These are phyloP conservation scores for Xylariaceae sp. DNA, from an alignment of 2,329 filamentous ascomycete species.

Conservation along the genomic window DNA sequence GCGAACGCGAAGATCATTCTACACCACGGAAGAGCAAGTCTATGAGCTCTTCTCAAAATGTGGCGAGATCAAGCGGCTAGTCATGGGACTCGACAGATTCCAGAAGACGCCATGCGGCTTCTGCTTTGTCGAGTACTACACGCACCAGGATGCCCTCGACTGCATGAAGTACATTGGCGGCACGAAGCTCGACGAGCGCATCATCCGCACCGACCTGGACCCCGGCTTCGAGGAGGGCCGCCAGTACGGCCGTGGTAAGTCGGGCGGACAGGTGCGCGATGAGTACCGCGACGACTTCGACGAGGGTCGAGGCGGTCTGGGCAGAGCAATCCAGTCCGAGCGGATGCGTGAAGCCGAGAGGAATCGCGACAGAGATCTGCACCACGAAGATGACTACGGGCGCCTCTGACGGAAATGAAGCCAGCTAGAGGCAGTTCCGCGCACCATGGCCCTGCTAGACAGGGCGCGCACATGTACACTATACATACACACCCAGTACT, in stretches of 20 bases:
- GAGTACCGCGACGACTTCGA: constrained; percentile 98
- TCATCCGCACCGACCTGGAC: constrained; percentile 92
- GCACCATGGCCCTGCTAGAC: constrained; percentile 22
- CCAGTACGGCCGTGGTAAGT: constrained; percentile 94
- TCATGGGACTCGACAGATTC: constrained; percentile 97
- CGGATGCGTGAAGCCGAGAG: constrained; percentile 41
- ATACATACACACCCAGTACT: background rate
- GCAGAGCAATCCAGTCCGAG: constrained; percentile 64
- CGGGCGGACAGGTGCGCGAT: constrained; percentile 92
- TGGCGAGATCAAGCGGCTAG: constrained; percentile 94
- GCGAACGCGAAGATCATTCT: constrained; percentile 71
- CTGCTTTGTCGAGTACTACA: constrained; percentile 99
- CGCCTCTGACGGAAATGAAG: constrained; percentile 44
- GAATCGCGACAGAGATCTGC: constrained; percentile 31
- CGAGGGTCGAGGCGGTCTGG: constrained; percentile 85
- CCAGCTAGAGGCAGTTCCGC: constrained; percentile 14
- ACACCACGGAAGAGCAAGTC: constrained; percentile 98
- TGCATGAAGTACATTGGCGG: constrained; percentile 98
- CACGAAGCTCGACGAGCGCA: constrained; percentile 94
- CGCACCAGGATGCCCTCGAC: constrained; percentile 91
- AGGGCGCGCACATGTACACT: constrained; percentile 7
- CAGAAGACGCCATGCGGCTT: constrained; percentile 98
- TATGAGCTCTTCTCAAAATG: constrained; percentile 95
- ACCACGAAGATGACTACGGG: constrained; percentile 55
- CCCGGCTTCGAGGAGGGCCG: constrained; percentile 93